Conservation (phyloP, 2,329 filamentous ascomycete species). For the Ophiostoma populinum region DNA sequence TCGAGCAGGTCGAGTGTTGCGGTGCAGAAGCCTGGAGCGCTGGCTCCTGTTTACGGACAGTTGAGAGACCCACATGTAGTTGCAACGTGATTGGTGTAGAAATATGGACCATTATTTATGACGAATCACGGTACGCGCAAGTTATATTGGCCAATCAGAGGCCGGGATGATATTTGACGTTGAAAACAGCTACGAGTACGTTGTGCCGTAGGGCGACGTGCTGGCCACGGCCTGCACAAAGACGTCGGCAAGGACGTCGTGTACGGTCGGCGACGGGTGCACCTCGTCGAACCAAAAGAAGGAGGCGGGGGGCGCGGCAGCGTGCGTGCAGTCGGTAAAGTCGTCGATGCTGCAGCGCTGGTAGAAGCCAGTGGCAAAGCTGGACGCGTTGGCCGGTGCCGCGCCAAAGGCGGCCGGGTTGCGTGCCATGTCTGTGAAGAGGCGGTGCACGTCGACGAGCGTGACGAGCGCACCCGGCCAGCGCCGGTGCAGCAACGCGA, state of each 20-base stretch:
- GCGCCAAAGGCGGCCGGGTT: conserved; percentile 44
- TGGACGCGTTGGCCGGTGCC: conserved; percentile 43
- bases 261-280: conserved; percentile 49
- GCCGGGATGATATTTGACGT: no score
- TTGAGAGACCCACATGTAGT: no score
- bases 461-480: conserved; percentile 45
- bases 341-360: conserved; percentile 29
- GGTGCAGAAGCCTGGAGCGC: no score
- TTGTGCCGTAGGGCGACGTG: conserved; percentile 24
- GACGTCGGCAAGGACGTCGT: conserved; percentile 11
- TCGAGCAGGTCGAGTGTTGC: background rate
- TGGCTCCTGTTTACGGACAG: no score
- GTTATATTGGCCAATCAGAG: background rate
- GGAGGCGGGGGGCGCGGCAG: conserved; percentile 30
- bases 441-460: conserved; percentile 47
- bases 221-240: conserved; percentile 24
- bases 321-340: conserved; percentile 20
- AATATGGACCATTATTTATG: background rate
- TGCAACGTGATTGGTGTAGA: no score
- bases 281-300: conserved; percentile 59
- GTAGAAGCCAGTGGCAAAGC: conserved; percentile 38
- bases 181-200: conserved; percentile 4
- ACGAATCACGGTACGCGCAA: background rate
- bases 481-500: conserved; percentile 24
- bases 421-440: conserved; percentile 47